Evolutionary conservation across 2,329 filamentous ascomycete genomes (phyloP).

Genomic region (Aaosphaeria pasadenensis): DNA sequence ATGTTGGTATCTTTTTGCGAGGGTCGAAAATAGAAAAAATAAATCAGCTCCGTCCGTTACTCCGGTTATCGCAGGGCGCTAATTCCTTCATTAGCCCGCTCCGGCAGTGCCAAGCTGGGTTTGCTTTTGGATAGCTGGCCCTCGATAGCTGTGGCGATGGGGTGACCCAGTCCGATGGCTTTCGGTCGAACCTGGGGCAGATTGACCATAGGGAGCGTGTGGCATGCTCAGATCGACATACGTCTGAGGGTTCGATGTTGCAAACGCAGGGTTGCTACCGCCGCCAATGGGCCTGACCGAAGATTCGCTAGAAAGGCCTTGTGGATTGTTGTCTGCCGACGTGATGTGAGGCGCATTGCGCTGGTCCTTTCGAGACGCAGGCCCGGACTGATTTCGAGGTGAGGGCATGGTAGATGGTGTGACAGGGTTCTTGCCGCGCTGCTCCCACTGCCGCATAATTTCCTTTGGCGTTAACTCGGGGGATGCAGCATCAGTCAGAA

Average conservation of each 20-base stretch:
- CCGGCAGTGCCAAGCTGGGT: constrained; percentile 36
- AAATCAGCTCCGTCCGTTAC: constrained; percentile 12
- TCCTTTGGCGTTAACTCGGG: constrained; percentile 95
- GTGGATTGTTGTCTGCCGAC: constrained; percentile 83
- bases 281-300: constrained; percentile 70
- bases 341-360: constrained; percentile 56
- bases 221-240: constrained; percentile 27
- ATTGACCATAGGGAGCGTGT: constrained; percentile 31
- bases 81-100: constrained; percentile 25
- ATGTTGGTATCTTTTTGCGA: constrained; percentile 13
- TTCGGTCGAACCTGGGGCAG: constrained; percentile 30
- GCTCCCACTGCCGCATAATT: constrained; percentile 89
- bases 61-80: constrained; percentile 1
- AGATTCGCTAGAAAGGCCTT: constrained; percentile 78
- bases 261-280: constrained; percentile 16
- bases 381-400: constrained; percentile 37
- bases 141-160: constrained; percentile 38
- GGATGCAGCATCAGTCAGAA: constrained; percentile 78
- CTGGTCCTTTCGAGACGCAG: constrained; percentile 52
- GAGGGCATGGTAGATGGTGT: constrained; percentile 48
- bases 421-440: constrained; percentile 67
- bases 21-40: constrained; percentile 8
- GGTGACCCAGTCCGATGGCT: constrained; percentile 35
- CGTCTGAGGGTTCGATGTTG: constrained; percentile 23
- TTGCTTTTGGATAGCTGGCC: constrained; percentile 34